Percentiles rank a stretch among this genome's conserved stretches.
These are phyloP conservation scores for Colletotrichum costaricense DNA, from an alignment of 2,329 filamentous ascomycete genomes.

Conservation along the genomic window DNA sequence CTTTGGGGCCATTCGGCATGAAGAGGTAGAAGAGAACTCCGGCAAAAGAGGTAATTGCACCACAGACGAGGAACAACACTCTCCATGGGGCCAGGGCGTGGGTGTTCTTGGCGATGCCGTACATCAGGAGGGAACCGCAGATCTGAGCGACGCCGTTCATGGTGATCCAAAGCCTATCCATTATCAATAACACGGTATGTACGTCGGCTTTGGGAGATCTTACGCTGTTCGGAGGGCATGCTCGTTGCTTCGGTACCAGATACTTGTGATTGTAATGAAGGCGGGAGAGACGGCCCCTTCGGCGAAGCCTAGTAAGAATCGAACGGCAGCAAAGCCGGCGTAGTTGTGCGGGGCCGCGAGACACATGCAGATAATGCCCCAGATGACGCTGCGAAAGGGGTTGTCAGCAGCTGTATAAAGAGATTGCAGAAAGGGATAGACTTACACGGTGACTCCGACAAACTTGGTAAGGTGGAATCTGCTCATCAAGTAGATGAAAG, in stretches of 20 bases:
- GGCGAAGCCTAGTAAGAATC: conserved; percentile 55
- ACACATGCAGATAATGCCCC: conserved; percentile 56
- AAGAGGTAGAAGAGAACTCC: conserved; percentile 57
- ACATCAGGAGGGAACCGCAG: conserved; percentile 44
- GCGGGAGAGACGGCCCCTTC: conserved; percentile 47
- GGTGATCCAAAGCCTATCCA: conserved; percentile 43
- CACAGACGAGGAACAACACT: conserved; percentile 60
- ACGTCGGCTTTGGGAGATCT: background rate
- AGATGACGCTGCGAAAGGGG: conserved; percentile 47
- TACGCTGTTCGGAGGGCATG: conserved; percentile 43
- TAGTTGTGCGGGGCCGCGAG: conserved; percentile 54
- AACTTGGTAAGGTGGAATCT: conserved; percentile 60
- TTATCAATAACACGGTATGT: background rate
- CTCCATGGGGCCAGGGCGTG: conserved; percentile 57
- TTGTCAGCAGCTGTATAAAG: background rate
- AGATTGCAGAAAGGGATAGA: background rate
- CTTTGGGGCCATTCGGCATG: conserved; percentile 58
- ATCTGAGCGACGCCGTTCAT: conserved; percentile 45
- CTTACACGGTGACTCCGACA: conserved; percentile 58
- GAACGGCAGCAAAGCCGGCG: conserved; percentile 50
- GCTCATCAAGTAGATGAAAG: conserved; percentile 63
- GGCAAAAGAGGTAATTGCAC: conserved; percentile 54
- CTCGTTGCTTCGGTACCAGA: conserved; percentile 46
- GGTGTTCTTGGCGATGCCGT: conserved; percentile 55
- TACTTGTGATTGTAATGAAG: conserved; percentile 47